phyloP scores from a whole-genome alignment of 208 protist species.

The Trichomonas vaginalis region DNA sequence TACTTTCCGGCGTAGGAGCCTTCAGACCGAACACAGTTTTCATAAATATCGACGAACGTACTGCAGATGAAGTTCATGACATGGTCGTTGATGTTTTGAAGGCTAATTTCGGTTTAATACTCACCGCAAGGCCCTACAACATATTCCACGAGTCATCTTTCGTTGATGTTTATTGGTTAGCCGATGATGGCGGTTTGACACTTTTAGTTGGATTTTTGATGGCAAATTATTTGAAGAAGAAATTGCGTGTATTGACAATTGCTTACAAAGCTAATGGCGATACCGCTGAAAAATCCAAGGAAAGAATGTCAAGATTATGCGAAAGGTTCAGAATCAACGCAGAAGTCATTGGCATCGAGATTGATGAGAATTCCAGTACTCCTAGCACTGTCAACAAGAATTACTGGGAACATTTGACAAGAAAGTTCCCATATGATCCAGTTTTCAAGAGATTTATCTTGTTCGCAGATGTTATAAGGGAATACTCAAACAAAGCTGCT shows the following conservation, averaged over 20 bases:
- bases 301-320: background rate
- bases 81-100: background rate
- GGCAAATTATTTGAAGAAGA: background rate
- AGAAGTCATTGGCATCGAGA: background rate
- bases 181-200: background rate
- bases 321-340: background rate
- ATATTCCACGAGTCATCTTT: background rate
- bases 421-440: background rate
- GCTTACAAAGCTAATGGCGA: background rate
- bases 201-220: background rate
- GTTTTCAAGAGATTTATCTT: background rate
- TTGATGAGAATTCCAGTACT: background rate
- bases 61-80: background rate
- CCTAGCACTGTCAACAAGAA: background rate
- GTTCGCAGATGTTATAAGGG: background rate
- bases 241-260: background rate
- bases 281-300: background rate
- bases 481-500: background rate
- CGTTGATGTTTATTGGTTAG: background rate
- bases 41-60: background rate
- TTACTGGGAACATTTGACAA: background rate
- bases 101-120: background rate
- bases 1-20: background rate
- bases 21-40: background rate
- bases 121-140: background rate